Conservation (phyloP, 192 early-diverging fungal species). For the Entomortierella chlamydospora region DNA sequence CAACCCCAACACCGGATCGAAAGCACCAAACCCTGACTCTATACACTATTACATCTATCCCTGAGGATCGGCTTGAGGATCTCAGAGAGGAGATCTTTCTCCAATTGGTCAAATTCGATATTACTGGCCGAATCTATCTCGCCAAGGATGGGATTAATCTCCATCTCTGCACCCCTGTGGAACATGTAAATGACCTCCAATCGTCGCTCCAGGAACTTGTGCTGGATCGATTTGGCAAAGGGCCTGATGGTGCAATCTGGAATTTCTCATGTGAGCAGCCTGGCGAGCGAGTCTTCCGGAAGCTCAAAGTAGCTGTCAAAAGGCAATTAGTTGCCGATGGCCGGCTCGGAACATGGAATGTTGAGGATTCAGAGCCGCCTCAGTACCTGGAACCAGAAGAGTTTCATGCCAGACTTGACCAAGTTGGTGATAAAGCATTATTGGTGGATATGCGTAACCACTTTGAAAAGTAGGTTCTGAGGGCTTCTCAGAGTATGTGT, state of each 20-base stretch:
- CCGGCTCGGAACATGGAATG: slow-evolving; percentile 11
- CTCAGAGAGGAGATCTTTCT: slow-evolving; percentile 55
- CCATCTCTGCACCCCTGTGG: slow-evolving; percentile 72
- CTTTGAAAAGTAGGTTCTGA: slow-evolving; percentile 70
- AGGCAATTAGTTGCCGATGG: slow-evolving; percentile 57
- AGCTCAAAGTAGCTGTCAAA: slow-evolving; percentile 74
- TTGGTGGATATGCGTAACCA: slow-evolving; percentile 85
- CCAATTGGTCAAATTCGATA: slow-evolving; percentile 55
- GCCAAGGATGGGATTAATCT: slow-evolving; percentile 82
- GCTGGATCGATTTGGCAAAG: slow-evolving; percentile 29
- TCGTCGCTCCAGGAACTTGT: slow-evolving; percentile 32
- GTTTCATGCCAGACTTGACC: slow-evolving; percentile 67
- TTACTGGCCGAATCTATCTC: slow-evolving; percentile 82
- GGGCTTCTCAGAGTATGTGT: not conserved
- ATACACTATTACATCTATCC: slow-evolving; percentile 60
- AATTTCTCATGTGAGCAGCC: slow-evolving; percentile 73
- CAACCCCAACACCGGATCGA: slow-evolving; percentile 9
- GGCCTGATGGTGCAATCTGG: slow-evolving; percentile 37
- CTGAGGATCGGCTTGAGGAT: slow-evolving; percentile 21
- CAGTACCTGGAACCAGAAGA: slow-evolving; percentile 72
- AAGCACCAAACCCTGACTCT: slow-evolving; percentile 60
- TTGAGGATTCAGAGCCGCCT: slow-evolving; percentile 58
- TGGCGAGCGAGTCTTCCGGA: slow-evolving; percentile 63
- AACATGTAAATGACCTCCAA: slow-evolving; percentile 49
- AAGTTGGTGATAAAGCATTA: slow-evolving; percentile 59